A percentile compares a stretch with the other conserved stretches of the same genome.
phyloP scores from a whole-genome alignment of 306 rosid genomes.

The Delonix regia region DNA sequence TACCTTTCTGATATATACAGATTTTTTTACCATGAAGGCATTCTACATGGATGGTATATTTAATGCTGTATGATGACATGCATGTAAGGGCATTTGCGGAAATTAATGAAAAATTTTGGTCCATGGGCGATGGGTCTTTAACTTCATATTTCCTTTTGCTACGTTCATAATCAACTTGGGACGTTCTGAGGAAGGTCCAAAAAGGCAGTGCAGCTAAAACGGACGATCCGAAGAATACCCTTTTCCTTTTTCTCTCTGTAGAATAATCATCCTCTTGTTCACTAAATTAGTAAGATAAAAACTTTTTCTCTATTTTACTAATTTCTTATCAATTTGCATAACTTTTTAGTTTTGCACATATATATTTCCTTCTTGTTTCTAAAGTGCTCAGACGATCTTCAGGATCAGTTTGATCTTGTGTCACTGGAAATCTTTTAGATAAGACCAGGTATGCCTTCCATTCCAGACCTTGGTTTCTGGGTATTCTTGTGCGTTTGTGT shows the following conservation, averaged over 20 bases:
- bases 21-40: background rate
- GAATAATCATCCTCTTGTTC: slow-evolving; percentile 41
- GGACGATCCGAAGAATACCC: slow-evolving; percentile 74
- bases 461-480: slow-evolving; percentile 14
- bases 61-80: slow-evolving; percentile 8
- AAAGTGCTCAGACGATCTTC: slow-evolving; percentile 51
- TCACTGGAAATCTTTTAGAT: slow-evolving; percentile 45
- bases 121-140: slow-evolving; percentile 14
- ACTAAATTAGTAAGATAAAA: slow-evolving; percentile 43
- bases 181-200: slow-evolving; percentile 66
- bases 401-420: slow-evolving; percentile 44
- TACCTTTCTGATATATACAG: background rate
- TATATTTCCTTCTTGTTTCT: slow-evolving; percentile 38
- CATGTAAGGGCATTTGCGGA: slow-evolving; percentile 43
- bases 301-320: slow-evolving; percentile 35
- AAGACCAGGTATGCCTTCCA: slow-evolving; percentile 47
- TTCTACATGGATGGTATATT: slow-evolving; percentile 25
- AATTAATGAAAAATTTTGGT: slow-evolving; percentile 36
- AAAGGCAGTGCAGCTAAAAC: slow-evolving; percentile 62
- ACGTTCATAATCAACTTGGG: slow-evolving; percentile 57
- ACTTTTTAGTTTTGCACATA: background rate
- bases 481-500: background rate
- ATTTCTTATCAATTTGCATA: slow-evolving; percentile 35
- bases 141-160: slow-evolving; percentile 14
- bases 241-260: slow-evolving; percentile 33